Evolutionary conservation across 305 asterid species (phyloP).

Genomic region (Fraxinus velutina): DNA sequence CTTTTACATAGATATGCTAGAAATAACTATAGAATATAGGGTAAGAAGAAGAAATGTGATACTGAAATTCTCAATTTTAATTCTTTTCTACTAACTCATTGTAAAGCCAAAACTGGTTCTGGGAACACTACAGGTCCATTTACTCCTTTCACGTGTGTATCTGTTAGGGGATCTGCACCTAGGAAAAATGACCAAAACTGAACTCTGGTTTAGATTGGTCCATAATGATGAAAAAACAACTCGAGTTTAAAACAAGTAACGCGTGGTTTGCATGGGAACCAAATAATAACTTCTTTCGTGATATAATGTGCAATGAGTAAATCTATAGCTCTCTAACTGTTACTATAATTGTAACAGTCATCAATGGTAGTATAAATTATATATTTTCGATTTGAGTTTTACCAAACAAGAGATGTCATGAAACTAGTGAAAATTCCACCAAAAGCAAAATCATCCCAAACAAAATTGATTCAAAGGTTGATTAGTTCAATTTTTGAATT

Average conservation of each 20-base stretch:
- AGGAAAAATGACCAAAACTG: not conserved
- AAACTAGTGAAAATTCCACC: not conserved
- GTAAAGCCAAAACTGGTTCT: not conserved
- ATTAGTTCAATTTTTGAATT: not conserved
- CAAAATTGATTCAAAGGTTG: not conserved
- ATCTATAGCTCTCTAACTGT: not conserved
- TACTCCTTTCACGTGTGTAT: not conserved
- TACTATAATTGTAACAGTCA: not conserved
- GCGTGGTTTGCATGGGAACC: not conserved
- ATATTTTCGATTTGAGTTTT: not conserved
- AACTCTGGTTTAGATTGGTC: not conserved
- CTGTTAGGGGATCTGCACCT: not conserved
- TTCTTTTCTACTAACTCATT: not conserved
- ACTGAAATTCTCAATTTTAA: not conserved
- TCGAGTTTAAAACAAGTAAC: not conserved
- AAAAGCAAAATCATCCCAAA: not conserved
- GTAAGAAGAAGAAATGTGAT: not conserved
- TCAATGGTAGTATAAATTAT: not conserved
- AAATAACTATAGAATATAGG: not conserved
- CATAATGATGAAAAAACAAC: not conserved
- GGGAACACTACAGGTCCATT: not conserved
- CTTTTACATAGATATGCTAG: not conserved
- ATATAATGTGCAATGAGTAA: not conserved
- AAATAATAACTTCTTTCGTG: not conserved
- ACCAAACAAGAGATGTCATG: not conserved